Evolutionary conservation across 331 rosid genomes (phyloP), one percentile per base, ranked within the genome.

Genomic region (Spiraea crenata): DNA sequence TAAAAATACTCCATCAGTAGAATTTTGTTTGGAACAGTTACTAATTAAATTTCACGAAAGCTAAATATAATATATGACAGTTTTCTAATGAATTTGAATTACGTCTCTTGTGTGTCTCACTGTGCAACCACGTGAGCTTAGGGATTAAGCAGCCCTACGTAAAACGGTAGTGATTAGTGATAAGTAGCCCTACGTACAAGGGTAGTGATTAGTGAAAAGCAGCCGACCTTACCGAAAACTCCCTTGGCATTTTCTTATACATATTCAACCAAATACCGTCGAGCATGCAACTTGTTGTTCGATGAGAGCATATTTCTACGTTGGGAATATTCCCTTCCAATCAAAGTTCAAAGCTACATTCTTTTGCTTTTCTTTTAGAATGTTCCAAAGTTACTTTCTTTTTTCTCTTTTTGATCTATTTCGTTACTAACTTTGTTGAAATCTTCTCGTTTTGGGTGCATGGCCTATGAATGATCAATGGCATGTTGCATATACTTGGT

Each of bases 381-480:
- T 45, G 66, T 70, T 70, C 57, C 74, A 57, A 10, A 34, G 46
- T 42, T 42, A 69, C 4, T 56, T 57, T 10, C 6, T 3, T 6
- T 57, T 56, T 69, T 9, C 15, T 25, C 46, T 12, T 42, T 57
- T 25, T 14, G 41, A 2, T 57, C 31, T 25, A 25, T 25, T 25
- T 25, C 31, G 31, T 25, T 25, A 25, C 31, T 25, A 25, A 25
- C 31, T 25, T 25, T 25, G 31, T 25, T 25, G 31, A 25, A 25
- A 25, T 25, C 31, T 25, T 25, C 31, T 25, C 31, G 31, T 25
- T 25, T 25, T 25, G 31, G 31, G 31, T 25, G 31, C 31, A 2
- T 25, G 31, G 31, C 31, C 31, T 25, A 25, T 25, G 1, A 25
- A 25, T 25, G 31, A 25, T 25, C 31, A 25, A 2, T 25, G 31